Conservation (phyloP, 306 rosid genomes). For the Quercus engelmannii region DNA sequence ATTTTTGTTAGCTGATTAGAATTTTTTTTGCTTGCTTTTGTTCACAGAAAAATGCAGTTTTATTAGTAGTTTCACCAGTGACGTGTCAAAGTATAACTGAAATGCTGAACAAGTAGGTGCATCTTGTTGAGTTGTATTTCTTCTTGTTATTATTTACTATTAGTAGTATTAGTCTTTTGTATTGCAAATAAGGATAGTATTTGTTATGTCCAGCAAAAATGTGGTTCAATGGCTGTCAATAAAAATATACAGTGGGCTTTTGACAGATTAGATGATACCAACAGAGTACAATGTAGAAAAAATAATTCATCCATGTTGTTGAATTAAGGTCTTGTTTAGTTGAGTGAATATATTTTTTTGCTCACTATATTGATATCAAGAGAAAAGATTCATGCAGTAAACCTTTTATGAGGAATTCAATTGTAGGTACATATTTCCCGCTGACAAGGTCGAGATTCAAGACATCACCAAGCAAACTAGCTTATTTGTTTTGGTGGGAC, state of each 20-base stretch:
- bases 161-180: not conserved
- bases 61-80: slow-evolving; percentile 65
- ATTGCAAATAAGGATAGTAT: not conserved
- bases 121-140: slow-evolving; percentile 8
- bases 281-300: not conserved
- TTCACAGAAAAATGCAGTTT: slow-evolving; percentile 70
- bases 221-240: not conserved
- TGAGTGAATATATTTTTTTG: not conserved
- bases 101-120: slow-evolving; percentile 81
- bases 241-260: not conserved
- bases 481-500: slow-evolving; percentile 87
- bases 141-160: not conserved
- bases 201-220: not conserved
- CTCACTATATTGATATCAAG: not conserved
- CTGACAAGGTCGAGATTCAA: slow-evolving; percentile 87
- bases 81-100: slow-evolving; percentile 51
- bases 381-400: slow-evolving; percentile 6
- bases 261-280: not conserved
- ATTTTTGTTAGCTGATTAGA: not conserved
- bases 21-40: slow-evolving; percentile 18
- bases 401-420: slow-evolving; percentile 12
- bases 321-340: too few species aligned
- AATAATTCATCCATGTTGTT: not conserved
- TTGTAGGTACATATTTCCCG: slow-evolving; percentile 77
- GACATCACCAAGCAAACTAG: slow-evolving; percentile 79